Percentiles rank a stretch among this genome's conserved stretches.
Conservation (phyloP, 2,329 filamentous ascomycete species). For the Verticillium tricorpus region DNA sequence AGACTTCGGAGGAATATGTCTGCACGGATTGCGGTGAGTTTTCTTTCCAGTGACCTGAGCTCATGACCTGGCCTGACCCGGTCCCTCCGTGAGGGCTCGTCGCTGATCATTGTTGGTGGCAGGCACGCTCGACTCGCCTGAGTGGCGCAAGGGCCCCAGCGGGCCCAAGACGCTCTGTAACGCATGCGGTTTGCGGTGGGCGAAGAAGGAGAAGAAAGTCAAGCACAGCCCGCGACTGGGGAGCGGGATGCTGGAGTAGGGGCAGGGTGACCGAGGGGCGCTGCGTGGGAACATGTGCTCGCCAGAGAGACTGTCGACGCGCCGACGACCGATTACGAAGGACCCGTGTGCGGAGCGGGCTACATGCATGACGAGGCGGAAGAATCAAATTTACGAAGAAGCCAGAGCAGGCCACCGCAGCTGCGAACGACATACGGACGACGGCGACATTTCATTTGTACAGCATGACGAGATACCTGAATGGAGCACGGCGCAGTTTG, state of each 20-base stretch:
- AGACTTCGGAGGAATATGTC: conserved; percentile 82
- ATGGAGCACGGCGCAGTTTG: background rate
- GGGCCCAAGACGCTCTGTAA: conserved; percentile 96
- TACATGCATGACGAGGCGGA: background rate
- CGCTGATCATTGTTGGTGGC: background rate
- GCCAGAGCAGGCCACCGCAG: no score
- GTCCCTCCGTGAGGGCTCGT: background rate
- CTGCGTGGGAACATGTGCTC: background rate
- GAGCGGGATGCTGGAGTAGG: background rate
- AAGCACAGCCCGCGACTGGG: conserved; percentile 14
- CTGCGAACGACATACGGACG: background rate
- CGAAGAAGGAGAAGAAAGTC: conserved; percentile 77
- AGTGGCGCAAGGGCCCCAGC: conserved; percentile 90
- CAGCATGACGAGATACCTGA: background rate
- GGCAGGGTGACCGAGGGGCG: background rate
- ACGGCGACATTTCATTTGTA: background rate
- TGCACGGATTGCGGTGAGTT: conserved; percentile 83
- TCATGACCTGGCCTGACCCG: background rate
- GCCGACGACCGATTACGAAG: no score
- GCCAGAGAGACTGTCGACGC: no score
- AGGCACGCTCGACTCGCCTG: conserved; percentile 84
- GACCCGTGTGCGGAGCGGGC: no score
- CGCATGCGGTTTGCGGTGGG: conserved; percentile 77
- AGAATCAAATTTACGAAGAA: background rate
- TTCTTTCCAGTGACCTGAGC: background rate